These are phyloP conservation scores for Teunomyces lycoperdinae DNA, from an alignment of 805 yeast genomes.

Conservation along the genomic window DNA sequence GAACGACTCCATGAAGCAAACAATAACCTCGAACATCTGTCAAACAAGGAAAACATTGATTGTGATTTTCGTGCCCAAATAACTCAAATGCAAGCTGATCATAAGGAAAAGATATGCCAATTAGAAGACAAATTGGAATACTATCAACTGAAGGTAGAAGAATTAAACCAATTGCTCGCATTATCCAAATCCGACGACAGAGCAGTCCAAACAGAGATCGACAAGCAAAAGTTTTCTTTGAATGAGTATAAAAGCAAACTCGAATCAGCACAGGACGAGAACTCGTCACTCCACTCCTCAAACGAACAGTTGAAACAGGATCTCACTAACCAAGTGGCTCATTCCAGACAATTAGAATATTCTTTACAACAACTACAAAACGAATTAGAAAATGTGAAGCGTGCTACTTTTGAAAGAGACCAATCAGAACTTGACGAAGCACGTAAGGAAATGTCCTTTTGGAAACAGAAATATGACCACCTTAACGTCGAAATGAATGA, in stretches of 20 bases:
- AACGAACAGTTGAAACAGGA: neutral
- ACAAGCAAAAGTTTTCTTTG: neutral
- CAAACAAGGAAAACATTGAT: conserved; percentile 7
- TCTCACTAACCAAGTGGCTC: neutral
- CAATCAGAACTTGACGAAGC: neutral
- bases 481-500: neutral
- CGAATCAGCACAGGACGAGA: neutral
- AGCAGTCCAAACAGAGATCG: conserved; percentile 1
- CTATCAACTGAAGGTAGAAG: conserved; percentile 5
- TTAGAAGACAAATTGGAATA: conserved; percentile 3
- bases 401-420: neutral
- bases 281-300: neutral
- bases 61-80: neutral
- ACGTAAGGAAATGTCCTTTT: neutral
- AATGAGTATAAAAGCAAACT: neutral
- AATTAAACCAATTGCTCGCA: conserved; percentile 3
- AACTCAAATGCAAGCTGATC: conserved; percentile 2
- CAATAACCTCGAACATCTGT: conserved; percentile 1
- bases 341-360: neutral
- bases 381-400: neutral
- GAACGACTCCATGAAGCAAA: conserved; percentile 1
- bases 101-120: neutral
- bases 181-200: conserved; percentile 1
- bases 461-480: conserved; percentile 2
- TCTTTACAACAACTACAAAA: neutral